Percentiles rank a stretch among this genome's conserved stretches.
Conservation (phyloP, 1,284 basidiomycete genomes). For the Inonotus hispidus region DNA sequence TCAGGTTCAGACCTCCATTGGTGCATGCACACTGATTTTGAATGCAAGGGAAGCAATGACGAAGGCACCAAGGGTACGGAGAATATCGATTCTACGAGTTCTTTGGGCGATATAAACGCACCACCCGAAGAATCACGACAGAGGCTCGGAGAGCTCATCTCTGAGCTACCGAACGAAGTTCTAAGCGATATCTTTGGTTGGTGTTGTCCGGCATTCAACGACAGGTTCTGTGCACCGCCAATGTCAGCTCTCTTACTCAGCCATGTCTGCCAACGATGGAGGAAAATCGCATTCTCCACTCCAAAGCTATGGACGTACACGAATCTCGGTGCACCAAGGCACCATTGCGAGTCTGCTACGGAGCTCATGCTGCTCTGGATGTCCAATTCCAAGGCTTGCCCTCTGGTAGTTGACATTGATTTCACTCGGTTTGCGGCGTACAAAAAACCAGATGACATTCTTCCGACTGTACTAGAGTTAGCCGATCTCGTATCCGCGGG, state of each 20-base stretch:
- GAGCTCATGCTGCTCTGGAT: conserved; percentile 10
- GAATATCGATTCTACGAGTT: background rate
- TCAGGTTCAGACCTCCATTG: too few species aligned
- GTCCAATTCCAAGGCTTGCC: background rate
- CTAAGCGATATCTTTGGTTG: conserved; percentile 11
- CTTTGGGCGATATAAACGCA: background rate
- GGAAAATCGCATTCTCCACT: conserved; percentile 3
- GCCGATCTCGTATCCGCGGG: background rate
- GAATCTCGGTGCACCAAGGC: background rate
- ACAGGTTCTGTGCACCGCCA: conserved; percentile 2
- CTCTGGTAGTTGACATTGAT: conserved; percentile 13
- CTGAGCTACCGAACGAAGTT: conserved; percentile 9
- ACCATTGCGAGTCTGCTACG: background rate
- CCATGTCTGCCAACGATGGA: conserved; percentile 14
- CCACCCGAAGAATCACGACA: background rate
- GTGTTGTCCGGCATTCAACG: conserved; percentile 11
- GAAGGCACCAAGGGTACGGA: too few species aligned
- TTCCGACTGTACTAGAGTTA: conserved; percentile 8
- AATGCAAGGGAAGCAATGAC: too few species aligned
- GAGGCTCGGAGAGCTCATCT: conserved; percentile 4
- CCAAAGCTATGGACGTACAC: conserved; percentile 14
- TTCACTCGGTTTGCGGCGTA: conserved; percentile 4
- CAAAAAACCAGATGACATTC: conserved; percentile 4
- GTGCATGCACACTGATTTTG: too few species aligned
- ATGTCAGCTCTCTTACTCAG: conserved; percentile 2